phyloP scores from a whole-genome alignment of 495 filamentous ascomycete genomes.

The Astrocystis sublimbata region DNA sequence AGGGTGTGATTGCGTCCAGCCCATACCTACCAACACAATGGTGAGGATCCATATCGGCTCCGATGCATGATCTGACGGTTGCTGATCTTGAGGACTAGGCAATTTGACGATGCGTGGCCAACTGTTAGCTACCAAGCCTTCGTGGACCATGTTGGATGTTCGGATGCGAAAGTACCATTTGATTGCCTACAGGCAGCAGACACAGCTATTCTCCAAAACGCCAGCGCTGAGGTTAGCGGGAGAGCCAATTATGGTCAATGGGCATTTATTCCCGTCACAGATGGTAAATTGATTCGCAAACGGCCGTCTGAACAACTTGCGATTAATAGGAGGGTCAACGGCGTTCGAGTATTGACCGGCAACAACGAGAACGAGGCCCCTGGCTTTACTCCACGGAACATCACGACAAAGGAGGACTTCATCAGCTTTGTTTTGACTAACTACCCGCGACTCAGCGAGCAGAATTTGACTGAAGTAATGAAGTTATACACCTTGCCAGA shows the following conservation, averaged over 20 bases:
- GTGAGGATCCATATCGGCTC: slow-evolving; percentile 19
- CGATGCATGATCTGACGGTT: neutral
- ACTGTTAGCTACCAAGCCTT: slow-evolving; percentile 58
- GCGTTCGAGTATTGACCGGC: slow-evolving; percentile 25
- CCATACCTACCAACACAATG: slow-evolving; percentile 44
- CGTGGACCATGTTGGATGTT: slow-evolving; percentile 54
- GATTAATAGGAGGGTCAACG: slow-evolving; percentile 40
- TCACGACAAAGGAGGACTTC: slow-evolving; percentile 49
- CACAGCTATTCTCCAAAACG: slow-evolving; percentile 55
- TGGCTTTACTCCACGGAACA: slow-evolving; percentile 51
- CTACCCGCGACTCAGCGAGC: slow-evolving; percentile 52
- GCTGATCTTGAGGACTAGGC: slow-evolving; percentile 20
- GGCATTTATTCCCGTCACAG: slow-evolving; percentile 65
- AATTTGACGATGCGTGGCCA: slow-evolving; percentile 54
- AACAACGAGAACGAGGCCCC: slow-evolving; percentile 37
- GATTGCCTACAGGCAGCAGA: slow-evolving; percentile 42
- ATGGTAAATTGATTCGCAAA: slow-evolving; percentile 57
- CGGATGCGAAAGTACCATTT: slow-evolving; percentile 26
- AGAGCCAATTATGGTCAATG: slow-evolving; percentile 48
- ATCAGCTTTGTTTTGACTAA: slow-evolving; percentile 42
- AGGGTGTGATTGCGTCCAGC: slow-evolving; percentile 47
- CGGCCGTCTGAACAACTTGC: slow-evolving; percentile 55
- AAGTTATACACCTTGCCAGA: slow-evolving; percentile 45
- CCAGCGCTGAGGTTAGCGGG: slow-evolving; percentile 51
- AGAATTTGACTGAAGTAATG: slow-evolving; percentile 47